phyloP scores from a whole-genome alignment of 140 eudicot genomes.

The Ambrosia hybrid region DNA sequence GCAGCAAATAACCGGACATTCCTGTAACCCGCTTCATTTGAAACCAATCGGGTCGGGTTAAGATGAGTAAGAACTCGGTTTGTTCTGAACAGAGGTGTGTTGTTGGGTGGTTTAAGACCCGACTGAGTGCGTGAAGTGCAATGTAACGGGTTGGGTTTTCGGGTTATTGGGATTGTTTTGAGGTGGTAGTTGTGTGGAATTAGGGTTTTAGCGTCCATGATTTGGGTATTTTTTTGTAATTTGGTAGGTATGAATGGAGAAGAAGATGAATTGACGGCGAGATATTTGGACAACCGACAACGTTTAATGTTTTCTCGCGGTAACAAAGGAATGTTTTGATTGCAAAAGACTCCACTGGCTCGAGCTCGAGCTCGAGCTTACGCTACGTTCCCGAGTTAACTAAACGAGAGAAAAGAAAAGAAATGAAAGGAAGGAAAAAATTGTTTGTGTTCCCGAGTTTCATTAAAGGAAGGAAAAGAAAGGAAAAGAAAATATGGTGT shows the following conservation, averaged over 20 bases:
- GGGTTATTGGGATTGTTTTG: constrained; percentile 23
- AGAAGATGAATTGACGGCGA: neutral
- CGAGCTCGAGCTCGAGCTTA: too few relatives aligned
- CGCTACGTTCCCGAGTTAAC: too few relatives aligned
- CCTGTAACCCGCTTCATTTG: neutral
- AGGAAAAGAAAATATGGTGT: too few relatives aligned
- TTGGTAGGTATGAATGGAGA: constrained; percentile 1
- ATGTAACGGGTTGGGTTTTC: constrained; percentile 17
- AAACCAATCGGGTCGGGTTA: constrained; percentile 14
- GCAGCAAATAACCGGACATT: constrained; percentile 19
- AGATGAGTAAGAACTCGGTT: constrained; percentile 10
- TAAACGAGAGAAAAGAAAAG: too few relatives aligned
- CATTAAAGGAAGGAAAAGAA: too few relatives aligned
- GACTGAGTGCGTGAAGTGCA: constrained; percentile 13
- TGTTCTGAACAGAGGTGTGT: constrained; percentile 9
- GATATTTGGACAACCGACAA: neutral
- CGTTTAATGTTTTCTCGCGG: neutral
- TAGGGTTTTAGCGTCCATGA: constrained; percentile 36
- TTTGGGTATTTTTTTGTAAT: constrained; percentile 13
- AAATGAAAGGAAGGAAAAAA: too few relatives aligned
- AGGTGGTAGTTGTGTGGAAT: constrained; percentile 21
- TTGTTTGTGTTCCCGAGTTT: too few relatives aligned
- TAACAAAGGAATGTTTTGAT: too few relatives aligned
- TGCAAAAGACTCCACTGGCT: too few relatives aligned
- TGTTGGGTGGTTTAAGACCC: constrained; percentile 4